These are phyloP conservation scores for Meyerozyma sp. DNA, from an alignment of 1,139 yeast species.

Conservation along the genomic window DNA sequence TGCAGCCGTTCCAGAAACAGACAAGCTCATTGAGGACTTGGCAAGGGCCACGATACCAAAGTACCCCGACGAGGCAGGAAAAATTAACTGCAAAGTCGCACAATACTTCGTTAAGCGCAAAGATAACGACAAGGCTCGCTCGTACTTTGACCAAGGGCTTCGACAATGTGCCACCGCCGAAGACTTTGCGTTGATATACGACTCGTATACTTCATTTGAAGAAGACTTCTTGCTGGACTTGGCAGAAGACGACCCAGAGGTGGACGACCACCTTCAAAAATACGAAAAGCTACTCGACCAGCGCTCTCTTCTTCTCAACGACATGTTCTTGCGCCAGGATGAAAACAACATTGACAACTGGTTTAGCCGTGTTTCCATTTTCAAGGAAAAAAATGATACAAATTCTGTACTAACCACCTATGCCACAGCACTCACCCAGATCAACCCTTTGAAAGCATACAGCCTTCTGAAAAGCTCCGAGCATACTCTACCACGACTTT, in stretches of 20 bases:
- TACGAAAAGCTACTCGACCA: slow-evolving; percentile 54
- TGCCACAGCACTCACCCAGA: slow-evolving; percentile 60
- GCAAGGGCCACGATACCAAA: slow-evolving; percentile 16
- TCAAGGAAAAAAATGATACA: slow-evolving; percentile 21
- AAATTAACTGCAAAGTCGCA: slow-evolving; percentile 47
- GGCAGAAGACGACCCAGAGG: slow-evolving; percentile 17
- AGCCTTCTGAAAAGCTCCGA: slow-evolving; percentile 17
- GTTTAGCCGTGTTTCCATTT: slow-evolving; percentile 54
- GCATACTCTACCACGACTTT: slow-evolving; percentile 46
- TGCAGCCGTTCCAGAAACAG: background rate
- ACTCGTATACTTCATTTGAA: slow-evolving; percentile 58
- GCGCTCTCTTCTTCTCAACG: slow-evolving; percentile 56
- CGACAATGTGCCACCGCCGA: slow-evolving; percentile 43
- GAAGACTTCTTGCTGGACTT: slow-evolving; percentile 42
- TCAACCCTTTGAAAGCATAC: slow-evolving; percentile 56
- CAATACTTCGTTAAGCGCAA: slow-evolving; percentile 35
- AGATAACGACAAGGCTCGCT: slow-evolving; percentile 39
- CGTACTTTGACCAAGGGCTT: slow-evolving; percentile 46
- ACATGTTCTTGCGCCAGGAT: slow-evolving; percentile 60
- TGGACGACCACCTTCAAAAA: slow-evolving; percentile 34
- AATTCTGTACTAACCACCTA: slow-evolving; percentile 49
- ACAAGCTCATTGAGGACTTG: slow-evolving; percentile 28
- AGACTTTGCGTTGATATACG: slow-evolving; percentile 65
- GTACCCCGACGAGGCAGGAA: slow-evolving; percentile 61
- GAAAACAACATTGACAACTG: slow-evolving; percentile 61